Conservation (phyloP, 164 flowering plant genomes). For the Santalum album region DNA sequence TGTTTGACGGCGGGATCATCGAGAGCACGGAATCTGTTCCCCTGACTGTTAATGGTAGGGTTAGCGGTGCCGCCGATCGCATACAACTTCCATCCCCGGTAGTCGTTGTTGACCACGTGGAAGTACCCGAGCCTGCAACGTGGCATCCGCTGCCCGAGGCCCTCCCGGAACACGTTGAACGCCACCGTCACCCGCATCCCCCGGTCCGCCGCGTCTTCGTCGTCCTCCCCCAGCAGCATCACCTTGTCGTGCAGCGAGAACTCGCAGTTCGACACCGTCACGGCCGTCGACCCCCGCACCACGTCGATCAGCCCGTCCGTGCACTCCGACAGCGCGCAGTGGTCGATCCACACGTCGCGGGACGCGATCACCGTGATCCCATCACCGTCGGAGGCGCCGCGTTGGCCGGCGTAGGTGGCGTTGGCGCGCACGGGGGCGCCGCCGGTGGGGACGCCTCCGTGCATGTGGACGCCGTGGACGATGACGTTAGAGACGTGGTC, state of each 20-base stretch:
- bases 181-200: neutral
- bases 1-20: neutral
- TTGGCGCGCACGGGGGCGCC: neutral
- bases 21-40: neutral
- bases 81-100: neutral
- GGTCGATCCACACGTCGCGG: neutral
- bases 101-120: neutral
- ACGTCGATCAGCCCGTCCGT: constrained; percentile 1
- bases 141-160: neutral
- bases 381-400: neutral
- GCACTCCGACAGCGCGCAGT: neutral
- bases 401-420: neutral
- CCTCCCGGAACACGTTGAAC: neutral
- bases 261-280: neutral
- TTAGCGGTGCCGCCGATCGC: neutral
- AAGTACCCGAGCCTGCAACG: neutral
- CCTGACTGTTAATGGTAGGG: constrained; percentile 1
- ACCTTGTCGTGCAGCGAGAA: neutral
- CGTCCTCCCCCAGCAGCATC: neutral
- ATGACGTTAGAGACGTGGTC: constrained; percentile 26
- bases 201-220: neutral
- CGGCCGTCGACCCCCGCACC: neutral
- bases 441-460: constrained; percentile 13
- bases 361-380: neutral
- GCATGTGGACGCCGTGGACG: constrained; percentile 28